Evolutionary conservation across 371 early-diverging fungal species (phyloP).

Genomic region (Syncephalis fuscata): DNA sequence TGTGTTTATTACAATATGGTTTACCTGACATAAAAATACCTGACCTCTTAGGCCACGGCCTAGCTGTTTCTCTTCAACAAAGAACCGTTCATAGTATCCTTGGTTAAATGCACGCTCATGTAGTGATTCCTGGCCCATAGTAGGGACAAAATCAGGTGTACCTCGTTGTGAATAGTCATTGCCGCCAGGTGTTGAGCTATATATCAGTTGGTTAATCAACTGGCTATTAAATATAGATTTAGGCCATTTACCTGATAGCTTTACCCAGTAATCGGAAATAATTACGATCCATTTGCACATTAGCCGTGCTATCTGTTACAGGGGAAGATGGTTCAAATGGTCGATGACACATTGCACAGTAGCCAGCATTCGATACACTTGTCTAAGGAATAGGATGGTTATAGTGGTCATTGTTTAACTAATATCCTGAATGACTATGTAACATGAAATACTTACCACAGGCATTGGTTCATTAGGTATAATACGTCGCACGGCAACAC

Average conservation of each 20-base stretch:
- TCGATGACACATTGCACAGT: slow-evolving; percentile 22
- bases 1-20: slow-evolving; percentile 2
- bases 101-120: slow-evolving; percentile 38
- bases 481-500: slow-evolving; percentile 18
- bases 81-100: slow-evolving; percentile 92
- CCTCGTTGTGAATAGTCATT: no score
- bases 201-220: no score
- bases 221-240: no score
- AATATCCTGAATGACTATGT: not conserved
- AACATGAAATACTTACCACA: not conserved
- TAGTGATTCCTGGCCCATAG: no score
- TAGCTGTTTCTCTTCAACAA: slow-evolving; percentile 65
- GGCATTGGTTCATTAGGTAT: slow-evolving; percentile 6
- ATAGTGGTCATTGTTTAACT: not conserved
- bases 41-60: slow-evolving; percentile 85
- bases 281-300: not conserved
- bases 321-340: slow-evolving; percentile 4
- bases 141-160: no score
- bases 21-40: slow-evolving; percentile 71
- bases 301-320: not conserved
- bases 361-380: not conserved
- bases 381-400: not conserved
- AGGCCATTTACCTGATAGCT: no score
- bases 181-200: no score
- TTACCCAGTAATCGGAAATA: not conserved